These are phyloP conservation scores for Phytophthora sojae DNA, from an alignment of 352 stramenopile genomes.

Conservation along the genomic window DNA sequence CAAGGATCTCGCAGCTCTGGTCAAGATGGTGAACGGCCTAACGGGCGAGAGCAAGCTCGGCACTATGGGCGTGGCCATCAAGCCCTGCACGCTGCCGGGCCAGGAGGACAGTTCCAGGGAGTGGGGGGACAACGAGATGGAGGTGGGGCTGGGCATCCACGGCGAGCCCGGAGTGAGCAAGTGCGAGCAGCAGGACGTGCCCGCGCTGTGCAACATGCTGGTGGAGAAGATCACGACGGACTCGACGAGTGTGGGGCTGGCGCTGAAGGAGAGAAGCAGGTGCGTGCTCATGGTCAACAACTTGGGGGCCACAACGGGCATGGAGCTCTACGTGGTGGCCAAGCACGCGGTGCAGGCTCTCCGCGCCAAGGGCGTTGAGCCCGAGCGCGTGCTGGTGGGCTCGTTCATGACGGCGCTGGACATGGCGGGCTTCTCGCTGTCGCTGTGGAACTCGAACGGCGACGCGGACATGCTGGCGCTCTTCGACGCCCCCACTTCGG, in stretches of 20 bases:
- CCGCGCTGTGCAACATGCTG: slow-evolving; percentile 57
- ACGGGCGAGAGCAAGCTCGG: slow-evolving; percentile 76
- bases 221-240: slow-evolving; percentile 59
- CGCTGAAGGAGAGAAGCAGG: slow-evolving; percentile 45
- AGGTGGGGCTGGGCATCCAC: slow-evolving; percentile 97
- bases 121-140: slow-evolving; percentile 78
- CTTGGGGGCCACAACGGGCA: slow-evolving; percentile 93
- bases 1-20: slow-evolving; percentile 76
- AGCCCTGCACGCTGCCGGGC: slow-evolving; percentile 95
- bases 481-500: slow-evolving; percentile 70
- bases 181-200: slow-evolving; percentile 61
- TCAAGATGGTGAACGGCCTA: slow-evolving; percentile 71
- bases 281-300: slow-evolving; percentile 96
- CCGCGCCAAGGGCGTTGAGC: slow-evolving; percentile 62
- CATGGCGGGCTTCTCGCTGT: slow-evolving; percentile 96
- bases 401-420: slow-evolving; percentile 98
- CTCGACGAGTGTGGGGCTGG: slow-evolving; percentile 47
- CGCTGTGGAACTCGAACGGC: slow-evolving; percentile 84
- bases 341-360: slow-evolving; percentile 81
- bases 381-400: slow-evolving; percentile 92
- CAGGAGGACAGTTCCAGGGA: slow-evolving; percentile 68
- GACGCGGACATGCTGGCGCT: slow-evolving; percentile 56
- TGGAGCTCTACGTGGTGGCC: slow-evolving; percentile 96
- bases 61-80: slow-evolving; percentile 96
- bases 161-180: slow-evolving; percentile 90